These are phyloP conservation scores for Lignosus rhinocerotis DNA, from an alignment of 1,284 basidiomycete species.

Conservation along the genomic window DNA sequence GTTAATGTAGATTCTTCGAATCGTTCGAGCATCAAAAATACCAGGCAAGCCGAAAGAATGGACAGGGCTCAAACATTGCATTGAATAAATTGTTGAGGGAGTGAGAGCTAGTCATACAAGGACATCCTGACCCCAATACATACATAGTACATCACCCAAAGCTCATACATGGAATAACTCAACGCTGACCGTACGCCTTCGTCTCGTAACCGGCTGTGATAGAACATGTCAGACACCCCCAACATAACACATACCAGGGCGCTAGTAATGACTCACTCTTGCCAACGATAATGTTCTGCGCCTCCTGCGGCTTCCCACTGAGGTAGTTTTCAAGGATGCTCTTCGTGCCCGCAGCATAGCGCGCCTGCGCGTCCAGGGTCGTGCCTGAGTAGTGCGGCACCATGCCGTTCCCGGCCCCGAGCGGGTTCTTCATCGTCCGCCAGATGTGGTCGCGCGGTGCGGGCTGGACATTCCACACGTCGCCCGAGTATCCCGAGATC, in stretches of 20 bases:
- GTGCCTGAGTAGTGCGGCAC: constrained; percentile 89
- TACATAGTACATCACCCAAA: constrained; percentile 1
- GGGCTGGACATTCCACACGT: constrained; percentile 82
- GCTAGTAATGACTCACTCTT: constrained; percentile 43
- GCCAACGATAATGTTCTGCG: constrained; percentile 82
- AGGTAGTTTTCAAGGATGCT: constrained; percentile 84
- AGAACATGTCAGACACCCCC: background rate
- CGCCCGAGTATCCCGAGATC: constrained; percentile 69
- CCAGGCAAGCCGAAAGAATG: background rate
- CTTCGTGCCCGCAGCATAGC: constrained; percentile 84
- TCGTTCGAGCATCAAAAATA: background rate
- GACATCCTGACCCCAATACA: constrained; percentile 9
- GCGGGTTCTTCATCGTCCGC: constrained; percentile 81
- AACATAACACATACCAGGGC: constrained; percentile 21
- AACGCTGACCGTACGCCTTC: constrained; percentile 47
- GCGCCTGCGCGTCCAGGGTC: constrained; percentile 88
- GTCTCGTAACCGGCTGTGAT: constrained; percentile 55
- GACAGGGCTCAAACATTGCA: background rate
- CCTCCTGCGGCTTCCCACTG: constrained; percentile 64
- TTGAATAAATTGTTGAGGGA: background rate
- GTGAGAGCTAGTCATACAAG: constrained; percentile 15
- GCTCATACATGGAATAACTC: background rate
- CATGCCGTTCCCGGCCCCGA: constrained; percentile 84
- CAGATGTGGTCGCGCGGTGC: constrained; percentile 86
- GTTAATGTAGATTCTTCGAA: background rate